Percentiles rank a stretch among this genome's conserved stretches.
These are phyloP conservation scores for Quillaja saponaria DNA, from an alignment of 306 rosid species.

Conservation along the genomic window DNA sequence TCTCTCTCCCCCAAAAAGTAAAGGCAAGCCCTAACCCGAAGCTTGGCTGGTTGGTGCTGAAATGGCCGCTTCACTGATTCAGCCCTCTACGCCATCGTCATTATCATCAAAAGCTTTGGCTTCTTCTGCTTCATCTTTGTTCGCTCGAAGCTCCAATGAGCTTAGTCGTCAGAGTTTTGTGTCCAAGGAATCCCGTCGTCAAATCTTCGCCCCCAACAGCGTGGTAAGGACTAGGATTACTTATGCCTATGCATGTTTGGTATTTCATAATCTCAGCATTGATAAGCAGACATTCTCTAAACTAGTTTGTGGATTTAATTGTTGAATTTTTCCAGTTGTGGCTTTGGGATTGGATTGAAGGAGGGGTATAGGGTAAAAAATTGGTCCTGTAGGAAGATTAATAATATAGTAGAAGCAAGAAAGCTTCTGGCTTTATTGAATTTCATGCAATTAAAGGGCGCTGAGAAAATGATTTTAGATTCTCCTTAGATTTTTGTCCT, in stretches of 20 bases:
- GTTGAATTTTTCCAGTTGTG: neutral
- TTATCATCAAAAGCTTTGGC: conserved; percentile 32
- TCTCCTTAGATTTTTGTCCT: too few species aligned
- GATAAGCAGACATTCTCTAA: too few species aligned
- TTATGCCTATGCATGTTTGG: neutral
- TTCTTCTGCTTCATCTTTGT: conserved; percentile 45
- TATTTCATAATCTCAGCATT: neutral
- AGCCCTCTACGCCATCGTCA: conserved; percentile 39
- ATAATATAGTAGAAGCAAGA: too few species aligned
- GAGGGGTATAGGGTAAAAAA: neutral
- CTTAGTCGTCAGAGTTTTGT: conserved; percentile 25
- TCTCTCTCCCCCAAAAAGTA: conserved; percentile 2
- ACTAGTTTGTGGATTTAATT: neutral
- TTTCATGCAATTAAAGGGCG: neutral
- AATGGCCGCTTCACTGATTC: conserved; percentile 72
- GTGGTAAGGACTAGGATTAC: conserved; percentile 41
- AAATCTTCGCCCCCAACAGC: conserved; percentile 27
- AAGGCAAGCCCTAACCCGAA: neutral
- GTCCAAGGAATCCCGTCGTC: conserved; percentile 35
- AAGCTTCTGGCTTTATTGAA: neutral
- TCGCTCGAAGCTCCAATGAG: conserved; percentile 25
- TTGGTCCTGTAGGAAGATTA: too few species aligned
- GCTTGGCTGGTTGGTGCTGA: neutral
- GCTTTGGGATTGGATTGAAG: neutral
- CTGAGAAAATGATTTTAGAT: too few species aligned